These are phyloP conservation scores for Thraustochytrium sp. DNA, from an alignment of 352 stramenopile species.

Conservation along the genomic window DNA sequence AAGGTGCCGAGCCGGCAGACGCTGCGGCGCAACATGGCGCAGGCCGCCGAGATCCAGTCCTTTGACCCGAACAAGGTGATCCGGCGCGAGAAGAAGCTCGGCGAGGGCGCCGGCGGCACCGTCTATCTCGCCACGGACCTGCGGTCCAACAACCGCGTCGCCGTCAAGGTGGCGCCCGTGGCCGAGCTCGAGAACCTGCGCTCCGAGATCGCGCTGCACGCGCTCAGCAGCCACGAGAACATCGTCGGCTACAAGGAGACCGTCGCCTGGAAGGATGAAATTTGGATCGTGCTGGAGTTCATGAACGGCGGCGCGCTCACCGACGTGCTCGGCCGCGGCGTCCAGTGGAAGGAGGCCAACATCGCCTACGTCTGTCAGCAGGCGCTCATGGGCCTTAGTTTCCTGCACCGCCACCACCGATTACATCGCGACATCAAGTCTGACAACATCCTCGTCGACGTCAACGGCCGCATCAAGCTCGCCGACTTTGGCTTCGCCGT, in stretches of 20 bases:
- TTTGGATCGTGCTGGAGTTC: slow-evolving; percentile 87
- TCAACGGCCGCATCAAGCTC: slow-evolving; percentile 52
- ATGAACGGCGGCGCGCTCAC: slow-evolving; percentile 80
- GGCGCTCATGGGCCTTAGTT: slow-evolving; percentile 52
- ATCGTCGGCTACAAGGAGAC: slow-evolving; percentile 59
- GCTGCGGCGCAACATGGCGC: slow-evolving; percentile 47
- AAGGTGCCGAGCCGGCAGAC: slow-evolving; percentile 36
- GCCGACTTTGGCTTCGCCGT: slow-evolving; percentile 66
- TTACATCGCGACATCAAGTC: slow-evolving; percentile 65
- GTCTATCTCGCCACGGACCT: slow-evolving; percentile 58
- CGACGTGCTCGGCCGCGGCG: slow-evolving; percentile 68
- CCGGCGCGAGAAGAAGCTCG: slow-evolving; percentile 53
- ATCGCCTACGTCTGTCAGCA: slow-evolving; percentile 60
- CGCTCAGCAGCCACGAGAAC: slow-evolving; percentile 57
- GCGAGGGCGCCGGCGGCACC: slow-evolving; percentile 59
- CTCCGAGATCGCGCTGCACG: slow-evolving; percentile 63
- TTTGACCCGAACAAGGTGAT: slow-evolving; percentile 53
- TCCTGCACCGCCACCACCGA: slow-evolving; percentile 59
- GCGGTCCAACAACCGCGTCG: slow-evolving; percentile 52
- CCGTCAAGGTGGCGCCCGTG: slow-evolving; percentile 56
- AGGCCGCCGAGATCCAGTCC: slow-evolving; percentile 52
- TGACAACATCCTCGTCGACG: slow-evolving; percentile 61
- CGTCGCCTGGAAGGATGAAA: slow-evolving; percentile 52
- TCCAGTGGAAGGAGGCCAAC: slow-evolving; percentile 56
- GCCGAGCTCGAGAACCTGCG: slow-evolving; percentile 56